Evolutionary conservation across 768 basidiomycete species (phyloP).

Genomic region (Rhodosporidiobolus odoratus): DNA sequence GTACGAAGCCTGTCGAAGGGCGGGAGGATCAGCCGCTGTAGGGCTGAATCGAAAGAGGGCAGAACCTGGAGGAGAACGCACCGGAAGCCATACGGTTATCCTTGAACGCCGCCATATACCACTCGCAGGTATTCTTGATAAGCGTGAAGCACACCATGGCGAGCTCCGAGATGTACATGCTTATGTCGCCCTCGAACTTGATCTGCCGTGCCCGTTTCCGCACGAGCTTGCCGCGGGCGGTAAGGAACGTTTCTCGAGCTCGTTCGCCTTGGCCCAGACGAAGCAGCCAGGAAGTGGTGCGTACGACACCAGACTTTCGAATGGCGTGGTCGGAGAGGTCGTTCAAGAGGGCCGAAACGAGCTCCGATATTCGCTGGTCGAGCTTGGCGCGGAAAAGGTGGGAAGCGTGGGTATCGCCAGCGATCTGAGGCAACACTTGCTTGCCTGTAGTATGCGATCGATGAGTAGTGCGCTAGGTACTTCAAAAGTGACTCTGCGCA

Average conservation of each 20-base stretch:
- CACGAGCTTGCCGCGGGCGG: constrained; percentile 69
- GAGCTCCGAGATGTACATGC: constrained; percentile 77
- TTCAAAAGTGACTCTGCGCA: constrained; percentile 40
- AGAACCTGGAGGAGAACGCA: constrained; percentile 49
- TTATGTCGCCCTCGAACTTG: constrained; percentile 79
- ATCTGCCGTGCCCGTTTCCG: constrained; percentile 75
- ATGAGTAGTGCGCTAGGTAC: background rate
- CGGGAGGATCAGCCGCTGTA: too few species aligned
- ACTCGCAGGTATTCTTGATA: constrained; percentile 95
- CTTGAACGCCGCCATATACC: constrained; percentile 92
- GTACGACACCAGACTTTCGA: constrained; percentile 68
- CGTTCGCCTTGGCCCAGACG: constrained; percentile 70
- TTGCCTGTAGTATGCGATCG: constrained; percentile 51
- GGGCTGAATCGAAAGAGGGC: background rate
- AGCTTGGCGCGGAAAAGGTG: constrained; percentile 39
- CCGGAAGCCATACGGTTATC: constrained; percentile 91
- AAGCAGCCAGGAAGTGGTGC: constrained; percentile 65
- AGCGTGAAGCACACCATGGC: constrained; percentile 86
- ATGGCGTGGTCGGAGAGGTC: constrained; percentile 63
- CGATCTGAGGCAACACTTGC: constrained; percentile 40
- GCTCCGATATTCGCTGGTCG: constrained; percentile 36
- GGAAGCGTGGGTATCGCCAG: constrained; percentile 29
- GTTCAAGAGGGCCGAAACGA: constrained; percentile 40
- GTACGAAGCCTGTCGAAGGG: constrained; percentile 66
- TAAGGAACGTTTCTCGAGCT: constrained; percentile 75